Evolutionary conservation across 2,329 filamentous ascomycete species (phyloP), one percentile per base, ranked within the genome.

Genomic region (Microcyclospora pomicola): DNA sequence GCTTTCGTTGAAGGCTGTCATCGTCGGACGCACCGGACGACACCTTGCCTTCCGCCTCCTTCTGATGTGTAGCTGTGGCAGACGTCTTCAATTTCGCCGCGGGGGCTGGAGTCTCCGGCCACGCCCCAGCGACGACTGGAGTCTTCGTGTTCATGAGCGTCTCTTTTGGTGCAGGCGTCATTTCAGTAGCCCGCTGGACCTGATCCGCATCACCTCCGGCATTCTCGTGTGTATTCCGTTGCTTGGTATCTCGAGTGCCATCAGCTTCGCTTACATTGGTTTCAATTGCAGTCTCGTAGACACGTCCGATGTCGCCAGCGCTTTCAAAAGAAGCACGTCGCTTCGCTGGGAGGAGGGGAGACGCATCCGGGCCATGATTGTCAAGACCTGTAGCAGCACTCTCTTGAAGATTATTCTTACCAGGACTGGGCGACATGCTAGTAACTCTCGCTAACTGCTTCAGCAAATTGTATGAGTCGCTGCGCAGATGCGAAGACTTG

Each of bases 401-500:
- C 7, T 24, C 19, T 24, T 24, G 19, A 24, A 24, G 19, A 28
- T 39, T 42, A 16, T 41, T 35, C 36, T 55, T 56, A 15, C 47
- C 55, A 27, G 65, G 63, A 42, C 62, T 67, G 3, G 67, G 66
- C 27, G 64, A 69, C 33, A 51, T 45, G 40, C 63, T 68, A 6
- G 64, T 61, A 2, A 57, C 63, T 43, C 64, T 55, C 2, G 67
- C 64, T 9, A 71, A 54, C 39, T 60, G 58, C 43, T 61, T 59
- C 34, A 71, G 52, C 15, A 69, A 32, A 50, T 42, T 63, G 58
- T 42, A 65, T 57, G 66, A 68, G 46, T 67, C 66, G 31, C 60
- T 55, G 29, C 62, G 56, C 27, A 54, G 50, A 36, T 60, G 54
- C 10, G 42, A 39, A 9, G 57, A 56, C 32, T 53, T 49, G 33